These are phyloP conservation scores for Hysterium pulicare DNA, from an alignment of 2,329 filamentous ascomycete species.

Conservation along the genomic window DNA sequence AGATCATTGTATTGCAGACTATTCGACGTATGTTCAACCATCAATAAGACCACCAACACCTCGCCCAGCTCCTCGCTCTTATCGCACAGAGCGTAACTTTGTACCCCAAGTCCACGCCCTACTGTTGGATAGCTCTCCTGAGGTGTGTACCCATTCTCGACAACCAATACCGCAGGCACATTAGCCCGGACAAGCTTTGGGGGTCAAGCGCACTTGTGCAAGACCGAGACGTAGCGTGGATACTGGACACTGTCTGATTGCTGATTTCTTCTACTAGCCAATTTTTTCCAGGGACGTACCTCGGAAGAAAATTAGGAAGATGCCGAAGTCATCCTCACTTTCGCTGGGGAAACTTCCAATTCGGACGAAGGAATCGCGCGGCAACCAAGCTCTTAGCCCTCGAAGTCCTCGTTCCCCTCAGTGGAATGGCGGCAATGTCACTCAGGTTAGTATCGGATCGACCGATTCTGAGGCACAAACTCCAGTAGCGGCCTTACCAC, in stretches of 20 bases:
- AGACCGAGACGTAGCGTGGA: background rate
- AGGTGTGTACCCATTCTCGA: too few species aligned
- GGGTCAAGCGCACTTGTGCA: background rate
- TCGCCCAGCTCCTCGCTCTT: slow-evolving; percentile 13
- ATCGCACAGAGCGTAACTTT: slow-evolving; percentile 10
- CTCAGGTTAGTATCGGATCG: slow-evolving; percentile 11
- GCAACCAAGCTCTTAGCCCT: slow-evolving; percentile 29
- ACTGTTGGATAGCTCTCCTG: slow-evolving; percentile 14
- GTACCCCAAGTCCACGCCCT: slow-evolving; percentile 15
- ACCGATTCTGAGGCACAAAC: slow-evolving; percentile 23
- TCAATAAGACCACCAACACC: slow-evolving; percentile 15
- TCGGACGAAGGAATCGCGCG: slow-evolving; percentile 21
- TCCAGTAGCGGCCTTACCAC: slow-evolving; percentile 29
- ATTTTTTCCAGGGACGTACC: slow-evolving; percentile 14
- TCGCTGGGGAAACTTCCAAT: slow-evolving; percentile 36
- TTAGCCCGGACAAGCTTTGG: too few species aligned
- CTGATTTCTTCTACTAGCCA: slow-evolving; percentile 23
- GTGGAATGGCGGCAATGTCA: background rate
- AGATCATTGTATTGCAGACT: slow-evolving; percentile 11
- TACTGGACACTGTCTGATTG: slow-evolving; percentile 1
- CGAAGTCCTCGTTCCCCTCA: slow-evolving; percentile 30
- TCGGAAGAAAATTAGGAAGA: slow-evolving; percentile 31
- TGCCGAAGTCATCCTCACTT: slow-evolving; percentile 38
- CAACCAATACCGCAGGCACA: too few species aligned
- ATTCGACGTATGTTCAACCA: slow-evolving; percentile 24